These are phyloP conservation scores for Durio zibethinus DNA, from an alignment of 345 rosid genomes.

Conservation along the genomic window DNA sequence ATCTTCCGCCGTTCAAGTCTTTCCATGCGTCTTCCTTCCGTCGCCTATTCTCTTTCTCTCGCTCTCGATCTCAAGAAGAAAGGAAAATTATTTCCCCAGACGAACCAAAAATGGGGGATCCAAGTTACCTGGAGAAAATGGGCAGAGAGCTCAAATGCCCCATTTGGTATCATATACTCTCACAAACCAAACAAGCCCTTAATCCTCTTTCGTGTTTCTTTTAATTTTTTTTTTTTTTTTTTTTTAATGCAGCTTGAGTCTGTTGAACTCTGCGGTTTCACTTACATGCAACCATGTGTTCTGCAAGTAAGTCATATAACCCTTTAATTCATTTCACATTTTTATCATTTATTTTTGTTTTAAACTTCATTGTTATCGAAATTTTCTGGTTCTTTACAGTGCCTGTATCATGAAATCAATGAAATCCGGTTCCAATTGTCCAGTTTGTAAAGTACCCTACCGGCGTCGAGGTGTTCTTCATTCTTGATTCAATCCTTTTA, in stretches of 20 bases:
- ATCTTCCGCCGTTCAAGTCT: neutral
- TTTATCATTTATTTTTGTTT: neutral
- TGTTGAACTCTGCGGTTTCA: conserved; percentile 62
- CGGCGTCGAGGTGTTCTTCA: conserved; percentile 56
- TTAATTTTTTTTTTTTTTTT: neutral
- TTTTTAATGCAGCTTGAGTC: conserved; percentile 58
- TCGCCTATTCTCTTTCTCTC: neutral
- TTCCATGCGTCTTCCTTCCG: neutral
- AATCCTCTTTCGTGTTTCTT: neutral
- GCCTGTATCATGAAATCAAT: conserved; percentile 71
- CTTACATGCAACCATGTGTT: conserved; percentile 82
- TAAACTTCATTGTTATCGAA: neutral
- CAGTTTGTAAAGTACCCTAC: conserved; percentile 79
- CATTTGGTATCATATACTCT: conserved; percentile 60
- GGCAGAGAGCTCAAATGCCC: conserved; percentile 96
- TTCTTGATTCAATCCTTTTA: neutral
- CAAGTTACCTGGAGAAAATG: conserved; percentile 73
- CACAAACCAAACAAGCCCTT: neutral
- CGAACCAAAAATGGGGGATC: conserved; percentile 51
- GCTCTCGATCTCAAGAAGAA: neutral
- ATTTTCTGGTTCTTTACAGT: conserved; percentile 33
- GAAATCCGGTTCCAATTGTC: conserved; percentile 70
- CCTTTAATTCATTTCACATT: neutral
- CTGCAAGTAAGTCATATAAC: conserved; percentile 62
- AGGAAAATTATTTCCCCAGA: neutral